Evolutionary conservation across 1,284 basidiomycete species (phyloP), one percentile per base, ranked within the genome.

Genomic region (Cryptococcus wingfieldii): DNA sequence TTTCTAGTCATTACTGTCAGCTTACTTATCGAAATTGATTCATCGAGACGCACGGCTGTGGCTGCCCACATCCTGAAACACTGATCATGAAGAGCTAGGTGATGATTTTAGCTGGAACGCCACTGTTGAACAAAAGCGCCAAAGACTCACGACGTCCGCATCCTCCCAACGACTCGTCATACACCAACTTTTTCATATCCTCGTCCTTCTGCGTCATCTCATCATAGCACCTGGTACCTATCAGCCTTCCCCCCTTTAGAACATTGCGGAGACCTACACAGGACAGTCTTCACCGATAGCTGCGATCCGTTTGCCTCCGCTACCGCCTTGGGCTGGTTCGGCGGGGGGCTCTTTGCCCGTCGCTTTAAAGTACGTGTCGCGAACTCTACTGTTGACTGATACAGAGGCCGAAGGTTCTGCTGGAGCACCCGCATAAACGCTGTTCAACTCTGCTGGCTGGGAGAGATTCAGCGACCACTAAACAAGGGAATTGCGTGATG

Each of bases 201-300:
- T 64, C 52, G 19, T 72, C 68, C 6, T 58, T 56, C 18, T 60
- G 50, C 5, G 61, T 62, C 67, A 70, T 72, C 54, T 63, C 67
- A 13, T 70, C 69, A 47, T 65, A 72, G 46, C 70, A 72, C 4
- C 70, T 71, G 39, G 19, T 2, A 13, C n/a, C 18, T 8, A 23
- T 25, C 39, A 53, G 39, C 18, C 5, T 41, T 57, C 54, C 28
- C 2, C 7, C 27, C 13, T 4, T 10, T 16, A 27, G 9, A 19
- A 10, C 41, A 8, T 23, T 27, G 25, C 14, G 5, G 28, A 28
- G n/a, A 61, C 66, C 13, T 55, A 72, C 69, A 73, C 59, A 9
- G 71, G 67, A 51, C 71, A 73, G 50, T 73, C 71, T 16, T 73
- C 69, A 1, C 71, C 71, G 13, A 69, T 52, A 5, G 65, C 55